Base-by-base conservation (phyloP, 768 basidiomycete species). In the Lactarius hengduanensis region DNA sequence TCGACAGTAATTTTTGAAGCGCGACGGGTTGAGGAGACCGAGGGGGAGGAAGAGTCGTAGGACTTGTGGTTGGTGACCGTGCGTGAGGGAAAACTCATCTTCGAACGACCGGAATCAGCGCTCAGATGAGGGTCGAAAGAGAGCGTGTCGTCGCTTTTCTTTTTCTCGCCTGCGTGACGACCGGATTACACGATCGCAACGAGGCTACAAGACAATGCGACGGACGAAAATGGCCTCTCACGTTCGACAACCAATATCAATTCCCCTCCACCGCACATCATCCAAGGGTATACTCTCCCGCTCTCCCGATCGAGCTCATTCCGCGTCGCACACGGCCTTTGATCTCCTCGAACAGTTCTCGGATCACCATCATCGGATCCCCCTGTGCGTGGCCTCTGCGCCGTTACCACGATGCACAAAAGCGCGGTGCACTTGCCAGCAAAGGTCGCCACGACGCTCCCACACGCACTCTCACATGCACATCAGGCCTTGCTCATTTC, bases 1-100 rank as follows among this genome's bases (percentile, higher is more conserved):
- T 92, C 89, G 75, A 93, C 81, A 18, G 89, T 87, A 63, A 70
- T 66, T 63, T 69, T 69, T 40, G 69, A 70, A 15, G 59, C 40
- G 22, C 69, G 69, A 59, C 69, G 69, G 59, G 56, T 70, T 7
- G 64, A 59, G 34, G 67, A 50, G 45, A 41, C 62, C 16, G 66
- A 34, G 32, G 66, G 36, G 26, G 69, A 57, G 63, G 63, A 54
- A n/a, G 60, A 34, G 58, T 69, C 67, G 63, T 61, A 69, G 34
- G 69, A 62, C 16, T 70, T 70, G 57, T 63, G 67, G 69, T 70
- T 69, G 64, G 55, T 63, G 59, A 58, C 63, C 28, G 67, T 59
- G 50, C 66, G 69, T 68, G 69, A 70, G 47, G 64, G 62, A 18
- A 65, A 57, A 59, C 64, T 69, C 69, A 70, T 70, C 60, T 53